phyloP scores from a whole-genome alignment of 2,329 filamentous ascomycete species.

The Aspergillus proliferans region DNA sequence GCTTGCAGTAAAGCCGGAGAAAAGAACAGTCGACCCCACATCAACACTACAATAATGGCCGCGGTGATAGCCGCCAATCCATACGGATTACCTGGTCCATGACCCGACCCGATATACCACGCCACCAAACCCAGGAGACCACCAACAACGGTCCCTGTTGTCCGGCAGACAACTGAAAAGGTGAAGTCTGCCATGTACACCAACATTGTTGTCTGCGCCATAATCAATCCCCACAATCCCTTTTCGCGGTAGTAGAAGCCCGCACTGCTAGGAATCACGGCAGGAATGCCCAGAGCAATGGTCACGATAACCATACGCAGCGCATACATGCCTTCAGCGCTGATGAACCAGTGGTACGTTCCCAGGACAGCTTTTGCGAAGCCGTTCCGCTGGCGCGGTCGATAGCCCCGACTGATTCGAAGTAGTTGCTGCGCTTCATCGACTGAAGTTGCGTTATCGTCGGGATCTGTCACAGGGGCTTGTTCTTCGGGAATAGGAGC shows the following conservation, averaged over 20 bases:
- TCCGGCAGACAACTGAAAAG: slow-evolving; percentile 39
- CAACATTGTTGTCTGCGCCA: slow-evolving; percentile 44
- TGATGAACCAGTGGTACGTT: slow-evolving; percentile 37
- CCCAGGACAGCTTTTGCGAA: slow-evolving; percentile 23
- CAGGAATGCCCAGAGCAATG: slow-evolving; percentile 39
- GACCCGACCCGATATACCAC: slow-evolving; percentile 49
- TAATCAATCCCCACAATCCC: slow-evolving; percentile 49
- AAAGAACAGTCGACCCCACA: slow-evolving; percentile 32
- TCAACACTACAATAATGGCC: slow-evolving; percentile 23
- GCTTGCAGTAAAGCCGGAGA: slow-evolving; percentile 25
- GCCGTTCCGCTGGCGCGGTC: slow-evolving; percentile 18
- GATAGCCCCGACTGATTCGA: slow-evolving; percentile 30
- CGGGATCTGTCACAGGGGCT: slow-evolving; percentile 17
- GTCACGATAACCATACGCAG: slow-evolving; percentile 46
- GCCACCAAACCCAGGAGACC: slow-evolving; percentile 43
- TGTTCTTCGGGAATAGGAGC: slow-evolving; percentile 16
- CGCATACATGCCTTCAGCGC: slow-evolving; percentile 38
- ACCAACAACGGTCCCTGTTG: slow-evolving; percentile 42
- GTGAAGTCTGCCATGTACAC: slow-evolving; percentile 49
- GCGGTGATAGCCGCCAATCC: slow-evolving; percentile 42
- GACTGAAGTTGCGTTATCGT: slow-evolving; percentile 24
- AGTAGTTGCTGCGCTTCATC: slow-evolving; percentile 33
- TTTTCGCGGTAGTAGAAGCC: slow-evolving; percentile 50
- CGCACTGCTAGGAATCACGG: slow-evolving; percentile 37
- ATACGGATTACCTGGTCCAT: slow-evolving; percentile 45